Conservation (phyloP, 2,329 filamentous ascomycete species). For the Aspergillus fumigatiaffinis region DNA sequence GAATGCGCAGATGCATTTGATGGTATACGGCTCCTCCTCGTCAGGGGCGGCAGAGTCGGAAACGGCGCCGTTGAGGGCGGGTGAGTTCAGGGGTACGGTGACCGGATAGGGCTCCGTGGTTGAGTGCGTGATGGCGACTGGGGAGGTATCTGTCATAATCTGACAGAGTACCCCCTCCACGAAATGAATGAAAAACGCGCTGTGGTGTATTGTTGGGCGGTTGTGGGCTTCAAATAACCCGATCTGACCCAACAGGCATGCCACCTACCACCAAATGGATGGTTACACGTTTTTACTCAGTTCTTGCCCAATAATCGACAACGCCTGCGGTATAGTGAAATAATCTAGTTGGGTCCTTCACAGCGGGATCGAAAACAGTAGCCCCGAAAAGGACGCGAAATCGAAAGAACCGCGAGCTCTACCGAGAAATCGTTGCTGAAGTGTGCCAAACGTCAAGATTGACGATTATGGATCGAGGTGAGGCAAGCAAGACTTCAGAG, state of each 20-base stretch:
- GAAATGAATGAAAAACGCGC: constrained; percentile 23
- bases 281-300: not conserved
- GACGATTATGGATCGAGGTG: not conserved
- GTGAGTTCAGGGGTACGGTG: constrained; percentile 42
- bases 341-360: not conserved
- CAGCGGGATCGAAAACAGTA: not conserved
- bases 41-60: constrained; percentile 41
- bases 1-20: constrained; percentile 96
- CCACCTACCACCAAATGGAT: constrained; percentile 11
- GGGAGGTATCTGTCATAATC: constrained; percentile 54
- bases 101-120: constrained; percentile 45
- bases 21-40: constrained; percentile 65
- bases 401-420: not conserved
- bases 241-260: constrained; percentile 21
- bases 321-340: not conserved
- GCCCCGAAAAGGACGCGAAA: not conserved
- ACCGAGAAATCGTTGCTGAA: not conserved
- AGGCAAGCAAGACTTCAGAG: not conserved
- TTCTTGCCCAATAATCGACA: not conserved
- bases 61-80: constrained; percentile 39
- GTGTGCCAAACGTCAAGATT: not conserved
- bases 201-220: constrained; percentile 15
- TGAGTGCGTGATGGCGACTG: constrained; percentile 47
- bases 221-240: constrained; percentile 12
- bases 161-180: constrained; percentile 46